Conservation (phyloP, 2,329 filamentous ascomycete species). For the Claviceps pazoutovae region DNA sequence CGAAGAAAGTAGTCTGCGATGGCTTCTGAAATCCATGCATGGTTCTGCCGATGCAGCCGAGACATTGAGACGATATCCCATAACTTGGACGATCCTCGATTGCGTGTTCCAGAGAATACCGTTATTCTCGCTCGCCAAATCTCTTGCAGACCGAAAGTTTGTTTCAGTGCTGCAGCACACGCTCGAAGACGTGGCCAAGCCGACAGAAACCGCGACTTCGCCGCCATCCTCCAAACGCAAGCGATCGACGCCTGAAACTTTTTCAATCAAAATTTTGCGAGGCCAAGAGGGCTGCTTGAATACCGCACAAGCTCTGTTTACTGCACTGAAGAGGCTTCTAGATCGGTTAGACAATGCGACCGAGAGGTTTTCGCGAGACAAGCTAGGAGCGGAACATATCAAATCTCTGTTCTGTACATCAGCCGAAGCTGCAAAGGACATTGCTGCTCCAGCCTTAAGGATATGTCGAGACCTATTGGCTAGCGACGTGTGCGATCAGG, state of each 20-base stretch:
- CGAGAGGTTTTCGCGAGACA: conserved; percentile 25
- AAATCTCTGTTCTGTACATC: conserved; percentile 41
- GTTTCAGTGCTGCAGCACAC: conserved; percentile 51
- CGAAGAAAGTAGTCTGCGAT: conserved; percentile 45
- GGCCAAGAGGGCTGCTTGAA: conserved; percentile 27
- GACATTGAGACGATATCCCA: conserved; percentile 38
- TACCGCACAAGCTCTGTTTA: conserved; percentile 34
- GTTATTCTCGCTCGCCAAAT: conserved; percentile 52
- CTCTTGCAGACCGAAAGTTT: conserved; percentile 58
- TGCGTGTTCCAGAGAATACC: conserved; percentile 52
- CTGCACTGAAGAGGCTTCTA: conserved; percentile 32
- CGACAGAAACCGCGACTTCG: conserved; percentile 13
- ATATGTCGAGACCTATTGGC: conserved; percentile 29
- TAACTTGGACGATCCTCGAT: conserved; percentile 48
- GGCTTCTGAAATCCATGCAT: conserved; percentile 50
- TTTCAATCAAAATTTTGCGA: conserved; percentile 27
- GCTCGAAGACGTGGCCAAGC: conserved; percentile 40
- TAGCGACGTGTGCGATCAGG: conserved; percentile 16
- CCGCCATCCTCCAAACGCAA: conserved; percentile 30
- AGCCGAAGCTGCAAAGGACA: conserved; percentile 30
- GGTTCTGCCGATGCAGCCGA: conserved; percentile 32
- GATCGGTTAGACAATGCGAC: conserved; percentile 25
- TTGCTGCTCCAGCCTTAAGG: conserved; percentile 31
- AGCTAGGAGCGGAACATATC: conserved; percentile 43
- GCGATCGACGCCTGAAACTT: conserved; percentile 21